These are phyloP conservation scores for Umbilicaria muhlenbergii DNA, from an alignment of 495 filamentous ascomycete genomes.

Conservation along the genomic window DNA sequence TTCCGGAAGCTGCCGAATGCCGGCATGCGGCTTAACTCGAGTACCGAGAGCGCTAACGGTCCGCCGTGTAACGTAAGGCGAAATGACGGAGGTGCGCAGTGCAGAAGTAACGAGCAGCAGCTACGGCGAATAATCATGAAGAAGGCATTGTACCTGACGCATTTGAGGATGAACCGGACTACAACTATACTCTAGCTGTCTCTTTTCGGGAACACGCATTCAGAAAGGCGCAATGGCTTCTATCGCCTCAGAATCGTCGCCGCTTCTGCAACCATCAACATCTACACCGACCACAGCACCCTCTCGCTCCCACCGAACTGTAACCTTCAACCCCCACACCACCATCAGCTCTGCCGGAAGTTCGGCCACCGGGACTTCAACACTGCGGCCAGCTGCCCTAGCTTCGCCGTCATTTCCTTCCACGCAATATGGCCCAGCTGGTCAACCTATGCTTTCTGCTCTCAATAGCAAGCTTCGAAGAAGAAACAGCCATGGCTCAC, in stretches of 20 bases:
- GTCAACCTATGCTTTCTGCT: constrained; percentile 59
- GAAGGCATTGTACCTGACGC: too few relatives aligned
- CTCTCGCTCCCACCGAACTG: constrained; percentile 35
- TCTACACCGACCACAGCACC: constrained; percentile 17
- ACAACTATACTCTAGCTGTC: too few relatives aligned
- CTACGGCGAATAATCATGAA: too few relatives aligned
- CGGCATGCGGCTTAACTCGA: too few relatives aligned
- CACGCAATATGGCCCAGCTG: constrained; percentile 20
- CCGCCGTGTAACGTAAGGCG: too few relatives aligned
- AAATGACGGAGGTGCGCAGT: too few relatives aligned
- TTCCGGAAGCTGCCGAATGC: too few relatives aligned
- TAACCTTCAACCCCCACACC: constrained; percentile 55
- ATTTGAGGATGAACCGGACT: too few relatives aligned
- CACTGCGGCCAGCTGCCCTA: constrained; percentile 27
- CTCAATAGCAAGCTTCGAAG: constrained; percentile 77
- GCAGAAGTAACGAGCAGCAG: too few relatives aligned
- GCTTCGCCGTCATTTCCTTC: constrained; percentile 23
- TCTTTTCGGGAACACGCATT: too few relatives aligned
- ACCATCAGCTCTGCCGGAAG: constrained; percentile 41
- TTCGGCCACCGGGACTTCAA: constrained; percentile 26
- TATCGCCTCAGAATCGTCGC: constrained; percentile 28
- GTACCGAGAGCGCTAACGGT: too few relatives aligned
- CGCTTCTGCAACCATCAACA: constrained; percentile 25
- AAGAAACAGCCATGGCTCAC: constrained; percentile 66
- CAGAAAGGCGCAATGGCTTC: constrained; percentile 6